These are phyloP conservation scores for Dispira parvispora DNA, from an alignment of 192 early-diverging fungal species.

Conservation along the genomic window DNA sequence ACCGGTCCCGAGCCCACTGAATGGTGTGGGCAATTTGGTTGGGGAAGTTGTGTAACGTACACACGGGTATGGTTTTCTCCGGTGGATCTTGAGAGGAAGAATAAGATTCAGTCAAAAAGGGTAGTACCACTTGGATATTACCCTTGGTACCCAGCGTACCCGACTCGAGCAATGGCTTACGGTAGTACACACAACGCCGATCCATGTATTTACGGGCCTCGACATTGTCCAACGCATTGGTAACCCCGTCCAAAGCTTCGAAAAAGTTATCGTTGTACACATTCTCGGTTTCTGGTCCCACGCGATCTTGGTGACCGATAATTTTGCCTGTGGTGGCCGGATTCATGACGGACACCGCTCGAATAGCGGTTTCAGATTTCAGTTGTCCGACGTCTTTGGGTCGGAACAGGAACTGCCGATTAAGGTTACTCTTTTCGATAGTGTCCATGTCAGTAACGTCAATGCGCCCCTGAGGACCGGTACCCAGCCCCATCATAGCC, in stretches of 20 bases:
- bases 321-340: constrained; percentile 55
- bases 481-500: constrained; percentile 84
- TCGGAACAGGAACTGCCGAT: constrained; percentile 98
- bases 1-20: constrained; percentile 94
- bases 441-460: constrained; percentile 99
- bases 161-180: constrained; percentile 90
- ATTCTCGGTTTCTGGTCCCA: constrained; percentile 85
- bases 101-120: constrained; percentile 93
- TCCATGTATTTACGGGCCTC: constrained; percentile 97
- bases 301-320: constrained; percentile 74
- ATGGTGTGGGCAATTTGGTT: constrained; percentile 78
- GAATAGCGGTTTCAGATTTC: constrained; percentile 82
- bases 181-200: constrained; percentile 87
- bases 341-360: constrained; percentile 85
- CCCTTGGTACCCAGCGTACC: constrained; percentile 99
- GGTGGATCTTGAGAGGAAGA: constrained; percentile 95
- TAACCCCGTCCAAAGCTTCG: constrained; percentile 72
- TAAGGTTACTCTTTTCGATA: constrained; percentile 98
- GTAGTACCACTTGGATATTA: constrained; percentile 96
- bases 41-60: constrained; percentile 83
- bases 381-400: constrained; percentile 69
- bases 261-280: constrained; percentile 90
- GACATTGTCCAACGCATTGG: constrained; percentile 97
- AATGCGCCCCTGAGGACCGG: constrained; percentile 65
- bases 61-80: constrained; percentile 86